phyloP scores from a whole-genome alignment of 495 filamentous ascomycete species.

The Tuber indicum region DNA sequence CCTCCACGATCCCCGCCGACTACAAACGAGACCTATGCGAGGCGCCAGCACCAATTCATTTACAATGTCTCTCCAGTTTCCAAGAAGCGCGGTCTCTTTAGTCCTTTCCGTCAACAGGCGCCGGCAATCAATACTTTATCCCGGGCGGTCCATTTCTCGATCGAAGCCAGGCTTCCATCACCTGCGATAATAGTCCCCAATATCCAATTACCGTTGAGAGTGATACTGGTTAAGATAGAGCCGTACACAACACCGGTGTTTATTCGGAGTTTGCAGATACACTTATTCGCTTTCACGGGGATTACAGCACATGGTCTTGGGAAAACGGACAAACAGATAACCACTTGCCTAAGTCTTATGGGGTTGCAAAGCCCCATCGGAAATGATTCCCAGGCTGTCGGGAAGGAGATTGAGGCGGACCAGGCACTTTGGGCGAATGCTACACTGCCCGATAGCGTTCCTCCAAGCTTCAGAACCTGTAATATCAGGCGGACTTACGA shows the following conservation, averaged over 20 bases:
- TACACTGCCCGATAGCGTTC: conserved; percentile 71
- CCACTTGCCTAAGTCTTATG: conserved; percentile 17
- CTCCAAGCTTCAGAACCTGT: conserved; percentile 80
- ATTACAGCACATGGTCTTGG: conserved; percentile 66
- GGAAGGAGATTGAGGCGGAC: conserved; percentile 62
- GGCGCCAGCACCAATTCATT: conserved; percentile 70
- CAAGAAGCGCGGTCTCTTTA: conserved; percentile 54
- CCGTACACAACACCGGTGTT: conserved; percentile 58
- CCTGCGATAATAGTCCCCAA: conserved; percentile 87
- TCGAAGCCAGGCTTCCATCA: conserved; percentile 79
- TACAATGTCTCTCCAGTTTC: conserved; percentile 44
- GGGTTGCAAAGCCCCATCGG: conserved; percentile 22
- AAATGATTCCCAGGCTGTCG: conserved; percentile 49
- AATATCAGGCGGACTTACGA: conserved; percentile 78
- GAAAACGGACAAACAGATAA: conserved; percentile 56
- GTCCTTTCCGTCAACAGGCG: conserved; percentile 9
- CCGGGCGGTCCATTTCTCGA: conserved; percentile 45
- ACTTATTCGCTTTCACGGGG: conserved; percentile 68
- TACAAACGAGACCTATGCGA: conserved; percentile 73
- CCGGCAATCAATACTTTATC: conserved; percentile 18
- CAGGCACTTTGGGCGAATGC: conserved; percentile 59
- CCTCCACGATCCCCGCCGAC: conserved; percentile 63
- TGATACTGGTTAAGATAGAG: conserved; percentile 69
- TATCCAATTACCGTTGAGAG: conserved; percentile 68
- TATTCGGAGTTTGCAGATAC: conserved; percentile 71